These are phyloP conservation scores for Cylindrotheca closterium DNA, from an alignment of 108 stramenopile species.

Conservation along the genomic window DNA sequence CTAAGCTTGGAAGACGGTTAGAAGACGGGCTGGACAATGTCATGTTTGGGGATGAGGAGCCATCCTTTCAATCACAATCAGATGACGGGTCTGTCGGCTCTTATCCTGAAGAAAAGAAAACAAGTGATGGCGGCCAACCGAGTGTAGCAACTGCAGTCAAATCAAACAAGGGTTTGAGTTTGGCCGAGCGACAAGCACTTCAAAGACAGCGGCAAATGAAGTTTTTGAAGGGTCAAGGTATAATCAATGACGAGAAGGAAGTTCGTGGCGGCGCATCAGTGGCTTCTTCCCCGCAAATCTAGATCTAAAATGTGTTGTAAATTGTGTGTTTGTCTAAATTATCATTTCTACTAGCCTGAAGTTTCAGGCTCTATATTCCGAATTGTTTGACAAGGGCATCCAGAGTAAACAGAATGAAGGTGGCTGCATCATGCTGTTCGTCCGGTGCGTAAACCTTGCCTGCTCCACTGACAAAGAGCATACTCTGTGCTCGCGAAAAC, in stretches of 20 bases:
- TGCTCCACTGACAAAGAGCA: slow-evolving; percentile 1
- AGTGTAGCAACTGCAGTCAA: background rate
- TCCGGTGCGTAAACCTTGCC: slow-evolving; percentile 32
- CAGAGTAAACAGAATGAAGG: slow-evolving; percentile 22
- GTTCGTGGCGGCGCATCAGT: slow-evolving; percentile 34
- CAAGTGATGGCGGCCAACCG: slow-evolving; percentile 6
- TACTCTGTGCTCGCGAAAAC: slow-evolving; percentile 1
- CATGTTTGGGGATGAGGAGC: slow-evolving; percentile 12
- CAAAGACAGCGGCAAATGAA: slow-evolving; percentile 68
- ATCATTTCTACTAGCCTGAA: too few species aligned
- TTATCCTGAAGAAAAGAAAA: slow-evolving; percentile 38
- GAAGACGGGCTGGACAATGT: slow-evolving; percentile 27
- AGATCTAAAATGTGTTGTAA: slow-evolving; percentile 9
- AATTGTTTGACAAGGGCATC: slow-evolving; percentile 23
- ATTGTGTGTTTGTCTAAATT: background rate
- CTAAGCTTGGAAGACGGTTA: slow-evolving; percentile 28
- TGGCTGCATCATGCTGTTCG: slow-evolving; percentile 39
- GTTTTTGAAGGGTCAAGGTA: slow-evolving; percentile 75
- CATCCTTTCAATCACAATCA: slow-evolving; percentile 9
- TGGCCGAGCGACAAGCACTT: slow-evolving; percentile 68
- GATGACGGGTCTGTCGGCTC: background rate
- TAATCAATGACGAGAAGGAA: slow-evolving; percentile 51
- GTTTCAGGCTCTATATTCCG: background rate
- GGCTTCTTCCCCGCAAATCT: too few species aligned
- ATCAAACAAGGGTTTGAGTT: slow-evolving; percentile 24